Evolutionary conservation across 352 stramenopile species (phyloP).

Genomic region (Phytophthora megakarya): DNA sequence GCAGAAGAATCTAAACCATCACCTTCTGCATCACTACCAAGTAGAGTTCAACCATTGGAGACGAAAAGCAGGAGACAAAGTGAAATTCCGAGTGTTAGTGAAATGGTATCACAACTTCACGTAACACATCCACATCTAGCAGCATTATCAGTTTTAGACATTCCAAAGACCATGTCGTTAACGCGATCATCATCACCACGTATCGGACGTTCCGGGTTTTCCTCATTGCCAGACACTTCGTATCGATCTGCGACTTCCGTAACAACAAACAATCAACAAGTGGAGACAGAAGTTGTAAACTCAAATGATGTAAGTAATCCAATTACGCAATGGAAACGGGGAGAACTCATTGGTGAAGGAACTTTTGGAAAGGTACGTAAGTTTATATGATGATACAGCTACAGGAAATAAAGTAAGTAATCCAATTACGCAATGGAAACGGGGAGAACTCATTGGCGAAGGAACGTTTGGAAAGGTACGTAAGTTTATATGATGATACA

Average conservation of each 20-base stretch:
- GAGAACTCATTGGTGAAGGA: constrained; percentile 93
- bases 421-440: constrained; percentile 88
- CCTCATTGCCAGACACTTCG: constrained; percentile 34
- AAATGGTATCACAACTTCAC: constrained; percentile 47
- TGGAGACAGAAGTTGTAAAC: constrained; percentile 3
- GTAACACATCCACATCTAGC: constrained; percentile 32
- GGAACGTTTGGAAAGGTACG: constrained; percentile 92
- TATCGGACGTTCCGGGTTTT: constrained; percentile 37
- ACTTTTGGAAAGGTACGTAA: constrained; percentile 89
- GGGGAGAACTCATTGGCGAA: constrained; percentile 93
- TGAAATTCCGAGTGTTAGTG: constrained; percentile 26
- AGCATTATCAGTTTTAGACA: constrained; percentile 13
- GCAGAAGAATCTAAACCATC: constrained; percentile 10
- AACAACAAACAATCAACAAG: constrained; percentile 25
- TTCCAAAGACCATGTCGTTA: constrained; percentile 46
- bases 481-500: not conserved
- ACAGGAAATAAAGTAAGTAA: constrained; percentile 34
- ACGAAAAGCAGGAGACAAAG: constrained; percentile 10
- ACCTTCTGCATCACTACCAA: constrained; percentile 7
- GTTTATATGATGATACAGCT: too few species aligned
- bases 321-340: constrained; percentile 91
- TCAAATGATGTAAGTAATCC: constrained; percentile 24
- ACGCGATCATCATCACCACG: constrained; percentile 58
- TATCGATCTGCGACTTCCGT: constrained; percentile 6
- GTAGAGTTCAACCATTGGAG: constrained; percentile 1